Evolutionary conservation across 768 basidiomycete genomes (phyloP).

Genomic region (Chalciporus pseudorubinellus): DNA sequence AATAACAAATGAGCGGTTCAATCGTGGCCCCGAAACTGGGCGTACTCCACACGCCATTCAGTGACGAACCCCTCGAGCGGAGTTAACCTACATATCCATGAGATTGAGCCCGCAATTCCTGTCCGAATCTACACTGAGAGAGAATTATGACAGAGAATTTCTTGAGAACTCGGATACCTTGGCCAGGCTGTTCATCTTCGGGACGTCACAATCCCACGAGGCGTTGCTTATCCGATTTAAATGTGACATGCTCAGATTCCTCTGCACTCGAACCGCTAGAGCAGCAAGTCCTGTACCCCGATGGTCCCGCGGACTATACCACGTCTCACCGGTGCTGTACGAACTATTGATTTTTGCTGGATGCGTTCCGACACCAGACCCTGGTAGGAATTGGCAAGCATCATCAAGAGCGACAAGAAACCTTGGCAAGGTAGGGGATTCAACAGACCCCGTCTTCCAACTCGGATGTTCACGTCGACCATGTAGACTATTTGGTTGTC

Average conservation of each 20-base stretch:
- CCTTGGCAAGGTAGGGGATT: constrained; percentile 39
- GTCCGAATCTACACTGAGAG: no score
- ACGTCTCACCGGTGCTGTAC: background rate
- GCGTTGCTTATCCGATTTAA: background rate
- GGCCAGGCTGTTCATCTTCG: no score
- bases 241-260: background rate
- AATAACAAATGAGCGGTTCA: no score
- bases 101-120: no score
- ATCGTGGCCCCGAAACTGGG: no score
- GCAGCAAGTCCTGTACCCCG: no score
- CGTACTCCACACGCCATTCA: no score
- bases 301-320: background rate
- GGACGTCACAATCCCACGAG: background rate
- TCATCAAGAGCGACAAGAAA: constrained; percentile 65
- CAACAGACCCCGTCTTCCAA: background rate
- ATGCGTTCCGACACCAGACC: background rate
- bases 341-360: background rate
- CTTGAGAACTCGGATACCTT: no score
- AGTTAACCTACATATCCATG: no score
- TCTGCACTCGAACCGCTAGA: background rate
- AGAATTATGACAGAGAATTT: no score
- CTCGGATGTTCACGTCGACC: background rate
- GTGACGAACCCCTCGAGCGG: no score
- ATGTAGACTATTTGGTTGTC: constrained; percentile 64
- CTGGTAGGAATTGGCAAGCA: constrained; percentile 60